A percentile compares a stretch with the other conserved stretches of the same genome.
Conservation (phyloP, 1,284 basidiomycete genomes). For the Neonothopanus nambi region DNA sequence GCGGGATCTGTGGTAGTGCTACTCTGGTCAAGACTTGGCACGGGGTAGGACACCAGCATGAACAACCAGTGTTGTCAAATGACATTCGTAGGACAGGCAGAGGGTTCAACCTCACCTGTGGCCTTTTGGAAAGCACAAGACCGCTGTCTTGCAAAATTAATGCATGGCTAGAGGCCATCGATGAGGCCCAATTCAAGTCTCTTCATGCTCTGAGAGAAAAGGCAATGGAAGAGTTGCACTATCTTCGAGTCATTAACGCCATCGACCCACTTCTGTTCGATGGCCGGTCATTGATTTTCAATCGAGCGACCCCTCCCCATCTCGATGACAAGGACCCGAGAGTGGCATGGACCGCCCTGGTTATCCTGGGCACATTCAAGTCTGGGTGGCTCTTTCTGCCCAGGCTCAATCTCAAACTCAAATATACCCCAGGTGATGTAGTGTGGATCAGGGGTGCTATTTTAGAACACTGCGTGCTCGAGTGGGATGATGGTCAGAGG, state of each 20-base stretch:
- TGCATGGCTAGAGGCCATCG: not conserved
- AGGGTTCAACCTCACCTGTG: not conserved
- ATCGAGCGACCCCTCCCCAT: not conserved
- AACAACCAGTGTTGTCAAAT: not conserved
- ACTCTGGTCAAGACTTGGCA: not conserved
- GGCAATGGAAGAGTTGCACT: not conserved
- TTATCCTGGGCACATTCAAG: slow-evolving; percentile 15
- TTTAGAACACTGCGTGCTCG: slow-evolving; percentile 17
- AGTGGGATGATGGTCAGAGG: slow-evolving; percentile 16
- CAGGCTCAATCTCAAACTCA: slow-evolving; percentile 12
- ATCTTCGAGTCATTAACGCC: not conserved
- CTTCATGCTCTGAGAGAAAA: not conserved
- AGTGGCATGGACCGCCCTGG: slow-evolving; percentile 16
- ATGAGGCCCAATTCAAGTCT: not conserved
- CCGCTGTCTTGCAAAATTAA: not conserved
- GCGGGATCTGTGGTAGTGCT: not conserved
- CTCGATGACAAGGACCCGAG: slow-evolving; percentile 7
- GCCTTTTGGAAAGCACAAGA: not conserved
- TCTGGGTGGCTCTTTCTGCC: slow-evolving; percentile 14
- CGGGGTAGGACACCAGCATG: not conserved
- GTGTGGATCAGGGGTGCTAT: slow-evolving; percentile 17
- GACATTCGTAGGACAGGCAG: not conserved
- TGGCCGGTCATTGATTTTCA: slow-evolving; percentile 16
- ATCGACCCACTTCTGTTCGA: slow-evolving; percentile 20
- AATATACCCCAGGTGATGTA: slow-evolving; percentile 15